Evolutionary conservation across 495 filamentous ascomycete species (phyloP).

Genomic region (Lophium mytilinum): DNA sequence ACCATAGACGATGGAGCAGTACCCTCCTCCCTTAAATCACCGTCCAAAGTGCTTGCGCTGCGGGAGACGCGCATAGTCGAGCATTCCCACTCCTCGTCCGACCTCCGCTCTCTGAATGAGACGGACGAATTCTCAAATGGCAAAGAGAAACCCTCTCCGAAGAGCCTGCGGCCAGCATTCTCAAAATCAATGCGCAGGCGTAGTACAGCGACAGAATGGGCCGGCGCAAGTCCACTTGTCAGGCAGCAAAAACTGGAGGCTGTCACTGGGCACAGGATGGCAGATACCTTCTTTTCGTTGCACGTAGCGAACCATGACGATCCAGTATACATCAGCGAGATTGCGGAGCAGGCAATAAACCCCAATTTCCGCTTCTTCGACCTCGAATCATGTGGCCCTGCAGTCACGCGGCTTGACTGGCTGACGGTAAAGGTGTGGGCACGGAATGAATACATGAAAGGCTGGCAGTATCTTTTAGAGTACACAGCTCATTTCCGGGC

Average conservation of each 20-base stretch:
- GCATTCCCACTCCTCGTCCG: constrained; percentile 66
- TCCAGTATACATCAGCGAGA: constrained; percentile 87
- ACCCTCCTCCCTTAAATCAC: constrained; percentile 55
- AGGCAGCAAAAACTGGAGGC: constrained; percentile 73
- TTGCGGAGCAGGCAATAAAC: constrained; percentile 71
- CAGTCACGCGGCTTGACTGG: constrained; percentile 53
- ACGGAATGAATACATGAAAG: constrained; percentile 46
- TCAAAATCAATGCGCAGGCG: constrained; percentile 45
- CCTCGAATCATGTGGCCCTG: constrained; percentile 56
- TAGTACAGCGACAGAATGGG: constrained; percentile 58
- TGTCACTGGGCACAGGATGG: constrained; percentile 60
- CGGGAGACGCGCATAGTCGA: constrained; percentile 49
- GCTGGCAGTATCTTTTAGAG: constrained; percentile 63
- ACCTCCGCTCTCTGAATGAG: constrained; percentile 37
- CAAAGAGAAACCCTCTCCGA: neutral
- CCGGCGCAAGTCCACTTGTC: constrained; percentile 53
- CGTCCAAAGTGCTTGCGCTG: constrained; percentile 58
- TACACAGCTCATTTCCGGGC: constrained; percentile 59
- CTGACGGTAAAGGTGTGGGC: constrained; percentile 72
- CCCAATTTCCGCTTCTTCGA: constrained; percentile 86
- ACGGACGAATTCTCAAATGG: constrained; percentile 1
- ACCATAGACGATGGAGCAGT: constrained; percentile 84
- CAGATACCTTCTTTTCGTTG: constrained; percentile 84
- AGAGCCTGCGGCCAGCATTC: neutral
- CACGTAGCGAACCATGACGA: constrained; percentile 42